Evolutionary conservation across 2,329 filamentous ascomycete species (phyloP), one percentile per base, ranked within the genome.

Genomic region (Fusarium verticillioides): DNA sequence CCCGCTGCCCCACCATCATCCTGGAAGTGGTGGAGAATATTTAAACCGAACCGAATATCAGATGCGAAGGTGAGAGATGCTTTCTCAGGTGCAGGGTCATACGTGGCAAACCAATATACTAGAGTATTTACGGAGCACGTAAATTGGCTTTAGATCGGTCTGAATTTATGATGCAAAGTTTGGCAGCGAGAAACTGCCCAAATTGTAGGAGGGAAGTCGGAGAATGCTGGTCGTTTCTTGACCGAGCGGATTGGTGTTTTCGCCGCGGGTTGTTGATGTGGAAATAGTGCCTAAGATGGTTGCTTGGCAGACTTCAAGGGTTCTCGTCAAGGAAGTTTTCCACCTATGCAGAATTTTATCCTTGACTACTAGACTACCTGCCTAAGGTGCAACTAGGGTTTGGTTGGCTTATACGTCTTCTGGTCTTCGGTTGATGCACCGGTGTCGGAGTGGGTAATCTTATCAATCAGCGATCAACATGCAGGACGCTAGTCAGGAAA

Each of bases 391-490:
- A 26, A 53, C 23, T 21, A 13, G n/a, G 12, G 5, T 28, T 37
- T 37, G 32, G 23, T 26, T 52, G 12, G 23, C 32, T 13, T 26
- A 53, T 42, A 58, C 57, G 50, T 36, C 52, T 60, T 15, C 50
- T 60, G 44, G 26, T 66, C 37, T 59, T 70, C 53, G 42, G 16
- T 34, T 39, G 13, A 37, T n/a, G 19, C 36, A 18, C 28, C 49
- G 42, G 43, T 49, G 52, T 64, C 60, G 72, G 56, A 58, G 62
- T 58, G 63, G 59, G 42, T 72, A 78, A 78, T 78, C 76, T 78
- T 77, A 78, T 78, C 76, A 78, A 78, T 78, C 76, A 76, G 69
- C 34, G 76, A 78, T 77, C 76, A 75, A 74, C 44, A 19, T 70
- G 70, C 74, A 78, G 60, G 63, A 54, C 64, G 68, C 75, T 77